phyloP scores from a whole-genome alignment of 169 alveolate genomes.

The Cryptosporidium parvum region DNA sequence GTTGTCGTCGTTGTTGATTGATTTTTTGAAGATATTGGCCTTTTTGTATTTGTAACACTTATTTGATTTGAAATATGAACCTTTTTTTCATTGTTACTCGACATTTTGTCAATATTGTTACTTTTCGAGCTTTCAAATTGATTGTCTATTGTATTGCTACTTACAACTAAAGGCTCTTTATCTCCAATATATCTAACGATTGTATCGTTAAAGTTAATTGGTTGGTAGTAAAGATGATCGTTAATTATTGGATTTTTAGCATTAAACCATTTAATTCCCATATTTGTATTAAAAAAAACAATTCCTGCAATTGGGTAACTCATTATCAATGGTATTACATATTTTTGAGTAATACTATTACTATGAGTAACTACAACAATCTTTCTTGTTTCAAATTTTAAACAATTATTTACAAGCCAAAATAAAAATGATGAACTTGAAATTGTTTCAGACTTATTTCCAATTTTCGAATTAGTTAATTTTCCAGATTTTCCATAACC shows the following conservation, averaged over 20 bases:
- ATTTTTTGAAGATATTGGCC: constrained; percentile 1
- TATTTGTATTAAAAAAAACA: constrained; percentile 73
- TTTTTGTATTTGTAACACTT: neutral
- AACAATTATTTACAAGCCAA: constrained; percentile 48
- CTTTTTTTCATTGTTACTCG: neutral
- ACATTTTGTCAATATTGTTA: neutral
- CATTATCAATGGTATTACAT: constrained; percentile 72
- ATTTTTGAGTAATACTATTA: constrained; percentile 62
- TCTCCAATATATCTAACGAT: constrained; percentile 74
- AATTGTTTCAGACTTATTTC: neutral
- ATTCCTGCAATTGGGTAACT: constrained; percentile 60
- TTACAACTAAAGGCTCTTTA: constrained; percentile 22
- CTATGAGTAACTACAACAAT: constrained; percentile 57
- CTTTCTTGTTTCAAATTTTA: constrained; percentile 33
- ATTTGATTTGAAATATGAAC: neutral
- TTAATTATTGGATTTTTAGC: constrained; percentile 64
- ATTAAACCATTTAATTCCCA: constrained; percentile 75
- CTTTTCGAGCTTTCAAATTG: neutral
- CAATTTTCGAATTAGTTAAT: neutral
- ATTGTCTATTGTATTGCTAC: constrained; percentile 1
- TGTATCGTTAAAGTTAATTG: constrained; percentile 41
- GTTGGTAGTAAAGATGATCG: constrained; percentile 66
- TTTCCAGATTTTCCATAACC: constrained; percentile 56
- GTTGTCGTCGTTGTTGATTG: neutral
- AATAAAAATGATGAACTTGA: constrained; percentile 40